Evolutionary conservation across 148 eudicot species (phyloP).

Genomic region (Nepenthes gracilis): DNA sequence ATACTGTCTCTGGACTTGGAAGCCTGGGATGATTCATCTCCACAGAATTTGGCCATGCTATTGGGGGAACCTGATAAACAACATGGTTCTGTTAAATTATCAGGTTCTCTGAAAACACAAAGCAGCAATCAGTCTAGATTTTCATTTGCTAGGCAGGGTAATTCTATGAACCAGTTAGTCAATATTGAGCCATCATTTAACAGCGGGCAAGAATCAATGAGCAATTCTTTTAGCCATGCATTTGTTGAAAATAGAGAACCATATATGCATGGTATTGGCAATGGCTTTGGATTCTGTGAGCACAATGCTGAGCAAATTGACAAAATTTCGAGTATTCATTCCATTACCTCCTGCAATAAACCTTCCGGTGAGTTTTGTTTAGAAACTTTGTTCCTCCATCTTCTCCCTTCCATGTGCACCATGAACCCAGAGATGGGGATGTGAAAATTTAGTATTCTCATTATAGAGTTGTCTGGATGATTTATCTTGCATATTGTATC

Average conservation of each 20-base stretch:
- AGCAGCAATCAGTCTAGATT: conserved; percentile 81
- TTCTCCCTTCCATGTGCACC: not conserved
- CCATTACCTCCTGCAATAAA: conserved; percentile 40
- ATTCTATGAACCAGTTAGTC: conserved; percentile 25
- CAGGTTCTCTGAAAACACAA: conserved; percentile 58
- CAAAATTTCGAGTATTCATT: conserved; percentile 23
- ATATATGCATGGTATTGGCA: conserved; percentile 24
- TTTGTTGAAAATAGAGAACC: conserved; percentile 31
- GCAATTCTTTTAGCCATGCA: conserved; percentile 27
- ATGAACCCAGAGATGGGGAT: not conserved
- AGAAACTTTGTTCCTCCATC: not conserved
- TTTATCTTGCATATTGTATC: not conserved
- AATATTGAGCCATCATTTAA: conserved; percentile 28
- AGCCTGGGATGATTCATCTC: conserved; percentile 78
- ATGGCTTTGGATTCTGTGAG: conserved; percentile 40
- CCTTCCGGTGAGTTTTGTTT: conserved; percentile 35
- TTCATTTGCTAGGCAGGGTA: conserved; percentile 93
- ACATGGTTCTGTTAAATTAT: conserved; percentile 27
- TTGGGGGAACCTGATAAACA: conserved; percentile 55
- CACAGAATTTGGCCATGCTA: conserved; percentile 59
- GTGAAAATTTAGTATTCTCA: too few relatives aligned
- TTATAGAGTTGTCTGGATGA: too few relatives aligned
- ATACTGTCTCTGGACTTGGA: conserved; percentile 78
- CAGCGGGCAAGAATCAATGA: conserved; percentile 22
- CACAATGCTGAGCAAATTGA: conserved; percentile 31